phyloP scores from a whole-genome alignment of 73 alveolate species.

The Paramecium biaurelia region DNA sequence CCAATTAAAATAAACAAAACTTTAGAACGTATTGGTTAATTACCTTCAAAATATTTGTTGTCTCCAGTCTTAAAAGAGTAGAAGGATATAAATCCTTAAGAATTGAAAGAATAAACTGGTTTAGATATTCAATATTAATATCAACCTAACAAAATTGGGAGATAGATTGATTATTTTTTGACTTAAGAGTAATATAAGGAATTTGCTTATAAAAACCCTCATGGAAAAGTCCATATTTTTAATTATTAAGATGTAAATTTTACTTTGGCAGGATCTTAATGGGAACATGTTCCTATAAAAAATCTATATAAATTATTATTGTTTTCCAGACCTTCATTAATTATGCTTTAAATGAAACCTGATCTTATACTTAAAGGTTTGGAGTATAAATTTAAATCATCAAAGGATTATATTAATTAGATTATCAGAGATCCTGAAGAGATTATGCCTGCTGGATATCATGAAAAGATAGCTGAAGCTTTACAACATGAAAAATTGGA shows the following conservation, averaged over 20 bases:
- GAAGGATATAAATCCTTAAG: background rate
- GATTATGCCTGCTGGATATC: slow-evolving; percentile 53
- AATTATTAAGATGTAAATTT: slow-evolving; percentile 42
- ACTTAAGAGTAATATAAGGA: background rate
- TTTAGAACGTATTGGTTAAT: background rate
- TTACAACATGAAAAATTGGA: background rate
- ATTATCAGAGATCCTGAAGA: slow-evolving; percentile 24
- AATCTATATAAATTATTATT: slow-evolving; percentile 49
- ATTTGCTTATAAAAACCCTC: background rate
- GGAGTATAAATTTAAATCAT: background rate
- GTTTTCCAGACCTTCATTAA: slow-evolving; percentile 38
- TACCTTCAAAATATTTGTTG: background rate
- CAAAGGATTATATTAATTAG: background rate
- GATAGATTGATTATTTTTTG: background rate
- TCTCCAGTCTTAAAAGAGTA: background rate
- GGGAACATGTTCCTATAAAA: slow-evolving; percentile 47
- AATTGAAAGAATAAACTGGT: background rate
- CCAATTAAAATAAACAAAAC: background rate
- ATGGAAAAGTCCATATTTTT: slow-evolving; percentile 63
- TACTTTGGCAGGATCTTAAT: slow-evolving; percentile 56
- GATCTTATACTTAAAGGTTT: slow-evolving; percentile 48
- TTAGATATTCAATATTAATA: background rate
- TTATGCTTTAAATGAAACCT: slow-evolving; percentile 57
- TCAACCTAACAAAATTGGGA: background rate
- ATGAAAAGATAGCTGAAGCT: background rate